phyloP scores from a whole-genome alignment of 2,329 filamentous ascomycete species.

The Immersiporthe knoxdaviesiana region DNA sequence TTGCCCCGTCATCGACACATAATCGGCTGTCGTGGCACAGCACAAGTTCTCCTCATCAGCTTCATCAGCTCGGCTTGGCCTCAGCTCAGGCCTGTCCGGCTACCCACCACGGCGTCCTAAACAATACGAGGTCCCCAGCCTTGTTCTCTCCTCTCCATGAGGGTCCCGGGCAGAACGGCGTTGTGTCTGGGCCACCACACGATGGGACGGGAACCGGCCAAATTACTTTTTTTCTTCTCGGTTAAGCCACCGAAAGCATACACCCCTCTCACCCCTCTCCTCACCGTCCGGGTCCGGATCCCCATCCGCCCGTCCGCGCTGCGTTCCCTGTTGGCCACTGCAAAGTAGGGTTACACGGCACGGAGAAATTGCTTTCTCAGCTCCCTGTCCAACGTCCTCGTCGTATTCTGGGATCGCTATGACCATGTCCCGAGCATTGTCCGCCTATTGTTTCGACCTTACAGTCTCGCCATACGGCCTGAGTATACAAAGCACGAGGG shows the following conservation, averaged over 20 bases:
- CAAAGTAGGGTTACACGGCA: not conserved
- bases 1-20: not conserved
- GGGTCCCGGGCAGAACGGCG: not conserved
- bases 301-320: constrained; percentile 18
- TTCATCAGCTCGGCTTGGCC: not conserved
- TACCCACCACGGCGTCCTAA: not conserved
- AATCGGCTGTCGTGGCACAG: not conserved
- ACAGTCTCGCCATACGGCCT: constrained; percentile 18
- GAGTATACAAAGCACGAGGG: constrained; percentile 8
- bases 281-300: constrained; percentile 12
- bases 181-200: constrained; percentile 17
- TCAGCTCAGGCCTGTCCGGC: not conserved
- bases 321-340: constrained; percentile 11
- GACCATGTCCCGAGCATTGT: constrained; percentile 10
- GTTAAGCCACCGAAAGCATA: not conserved
- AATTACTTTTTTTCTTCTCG: constrained; percentile 10
- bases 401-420: constrained; percentile 6
- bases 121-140: not conserved
- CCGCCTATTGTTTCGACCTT: constrained; percentile 23
- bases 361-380: constrained; percentile 1
- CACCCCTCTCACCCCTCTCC: constrained; percentile 4
- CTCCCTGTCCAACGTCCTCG: not conserved
- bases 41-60: not conserved
- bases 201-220: constrained; percentile 17
- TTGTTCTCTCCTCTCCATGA: not conserved